phyloP scores from a whole-genome alignment of 768 basidiomycete genomes.

The Lactarius hatsudake region DNA sequence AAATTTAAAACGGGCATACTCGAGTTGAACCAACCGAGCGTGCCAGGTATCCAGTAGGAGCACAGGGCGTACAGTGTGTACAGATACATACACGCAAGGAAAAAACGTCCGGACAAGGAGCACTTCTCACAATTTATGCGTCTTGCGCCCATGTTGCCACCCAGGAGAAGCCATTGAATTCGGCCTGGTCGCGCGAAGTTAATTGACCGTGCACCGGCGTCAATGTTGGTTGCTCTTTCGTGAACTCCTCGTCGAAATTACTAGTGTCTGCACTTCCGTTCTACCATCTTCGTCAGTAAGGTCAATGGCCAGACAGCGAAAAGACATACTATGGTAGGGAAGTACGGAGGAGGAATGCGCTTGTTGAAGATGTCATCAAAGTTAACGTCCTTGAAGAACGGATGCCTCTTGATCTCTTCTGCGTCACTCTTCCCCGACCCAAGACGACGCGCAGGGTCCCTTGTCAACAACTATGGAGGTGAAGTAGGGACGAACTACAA shows the following conservation, averaged over 20 bases:
- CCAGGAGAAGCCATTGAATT: conserved; percentile 98
- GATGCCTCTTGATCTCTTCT: conserved; percentile 94
- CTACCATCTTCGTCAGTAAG: conserved; percentile 37
- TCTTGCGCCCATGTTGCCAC: conserved; percentile 46
- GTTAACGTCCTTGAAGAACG: conserved; percentile 98
- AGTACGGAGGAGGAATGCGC: conserved; percentile 95
- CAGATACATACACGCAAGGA: conserved; percentile 10
- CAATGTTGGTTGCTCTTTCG: conserved; percentile 91
- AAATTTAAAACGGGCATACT: conserved; percentile 19
- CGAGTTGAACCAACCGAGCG: conserved; percentile 2
- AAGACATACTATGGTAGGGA: conserved; percentile 83
- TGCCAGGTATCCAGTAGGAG: conserved; percentile 36
- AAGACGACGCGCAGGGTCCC: conserved; percentile 86
- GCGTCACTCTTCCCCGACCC: conserved; percentile 92
- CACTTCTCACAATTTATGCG: conserved; percentile 20
- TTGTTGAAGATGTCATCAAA: conserved; percentile 98
- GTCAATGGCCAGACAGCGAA: neutral
- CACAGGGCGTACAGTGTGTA: conserved; percentile 12
- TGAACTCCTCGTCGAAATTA: conserved; percentile 98
- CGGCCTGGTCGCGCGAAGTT: conserved; percentile 84
- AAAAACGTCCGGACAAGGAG: conserved; percentile 28
- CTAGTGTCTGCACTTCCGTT: conserved; percentile 84
- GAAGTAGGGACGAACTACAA: conserved; percentile 12
- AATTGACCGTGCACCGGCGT: conserved; percentile 96
- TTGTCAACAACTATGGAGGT: conserved; percentile 70